Evolutionary conservation across 176 grass and related monocot species (phyloP).

Genomic region (Puccinellia tenuiflora): DNA sequence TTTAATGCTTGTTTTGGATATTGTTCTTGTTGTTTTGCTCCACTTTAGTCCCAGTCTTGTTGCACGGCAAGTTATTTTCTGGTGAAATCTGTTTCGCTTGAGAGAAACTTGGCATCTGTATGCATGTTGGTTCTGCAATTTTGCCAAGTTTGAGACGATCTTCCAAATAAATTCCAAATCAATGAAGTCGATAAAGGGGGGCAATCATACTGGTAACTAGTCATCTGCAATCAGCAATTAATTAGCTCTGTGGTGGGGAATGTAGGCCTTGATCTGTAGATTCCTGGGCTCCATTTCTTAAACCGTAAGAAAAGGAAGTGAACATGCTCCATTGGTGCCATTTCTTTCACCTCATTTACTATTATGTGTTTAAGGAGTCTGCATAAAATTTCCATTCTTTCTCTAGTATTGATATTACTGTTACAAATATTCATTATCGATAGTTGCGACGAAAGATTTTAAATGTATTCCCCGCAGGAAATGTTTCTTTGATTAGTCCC

Average conservation of each 20-base stretch:
- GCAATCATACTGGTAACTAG: slow-evolving; percentile 12
- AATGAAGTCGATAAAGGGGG: not conserved
- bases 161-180: not conserved
- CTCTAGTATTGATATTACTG: not conserved
- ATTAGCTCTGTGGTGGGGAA: not conserved
- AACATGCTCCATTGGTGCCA: not conserved
- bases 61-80: not conserved
- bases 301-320: not conserved
- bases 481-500: slow-evolving; percentile 1
- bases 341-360: not conserved
- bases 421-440: not conserved
- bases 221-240: not conserved
- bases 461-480: not conserved
- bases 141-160: not conserved
- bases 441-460: not conserved
- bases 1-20: not conserved
- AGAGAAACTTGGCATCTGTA: not conserved
- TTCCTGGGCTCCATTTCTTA: slow-evolving; percentile 16
- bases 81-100: slow-evolving; percentile 27
- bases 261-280: slow-evolving; percentile 18
- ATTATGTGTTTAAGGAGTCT: not conserved
- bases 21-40: slow-evolving; percentile 18
- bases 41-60: not conserved
- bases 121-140: slow-evolving; percentile 1
- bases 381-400: not conserved